These are phyloP conservation scores for Pseudogymnoascus sp. DNA, from an alignment of 2,329 filamentous ascomycete species.

Conservation along the genomic window DNA sequence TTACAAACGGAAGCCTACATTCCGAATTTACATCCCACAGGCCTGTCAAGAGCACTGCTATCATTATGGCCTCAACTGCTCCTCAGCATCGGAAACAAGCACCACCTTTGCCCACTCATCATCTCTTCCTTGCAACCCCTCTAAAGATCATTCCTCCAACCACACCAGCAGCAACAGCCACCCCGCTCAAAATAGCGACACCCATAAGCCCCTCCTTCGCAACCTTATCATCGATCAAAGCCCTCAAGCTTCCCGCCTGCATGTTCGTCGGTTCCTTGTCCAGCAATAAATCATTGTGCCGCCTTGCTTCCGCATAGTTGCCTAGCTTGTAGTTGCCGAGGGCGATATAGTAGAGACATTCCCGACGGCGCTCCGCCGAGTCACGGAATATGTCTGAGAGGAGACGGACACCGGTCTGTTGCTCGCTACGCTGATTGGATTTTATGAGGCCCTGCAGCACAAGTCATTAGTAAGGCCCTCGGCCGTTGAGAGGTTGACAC, in stretches of 20 bases:
- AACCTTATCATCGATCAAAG: slow-evolving; percentile 91
- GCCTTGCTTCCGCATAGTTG: slow-evolving; percentile 88
- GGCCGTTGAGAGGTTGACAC: slow-evolving; percentile 18
- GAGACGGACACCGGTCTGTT: slow-evolving; percentile 88
- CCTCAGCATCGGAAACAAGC: not conserved
- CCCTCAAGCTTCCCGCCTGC: slow-evolving; percentile 78
- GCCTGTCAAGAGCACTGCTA: slow-evolving; percentile 1
- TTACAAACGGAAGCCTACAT: not conserved
- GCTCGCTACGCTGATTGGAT: slow-evolving; percentile 72
- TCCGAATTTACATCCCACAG: not conserved
- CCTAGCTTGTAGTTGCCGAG: slow-evolving; percentile 97
- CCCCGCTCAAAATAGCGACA: slow-evolving; percentile 86
- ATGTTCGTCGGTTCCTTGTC: slow-evolving; percentile 88
- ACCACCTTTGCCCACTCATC: not conserved
- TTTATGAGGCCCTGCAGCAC: slow-evolving; percentile 77
- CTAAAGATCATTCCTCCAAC: slow-evolving; percentile 80
- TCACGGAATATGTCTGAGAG: slow-evolving; percentile 95
- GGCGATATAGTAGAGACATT: slow-evolving; percentile 97
- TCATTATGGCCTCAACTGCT: not conserved
- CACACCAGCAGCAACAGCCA: slow-evolving; percentile 88
- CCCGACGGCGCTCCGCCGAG: slow-evolving; percentile 83
- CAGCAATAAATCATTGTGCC: slow-evolving; percentile 88
- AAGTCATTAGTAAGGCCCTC: not conserved
- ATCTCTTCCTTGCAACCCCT: slow-evolving; percentile 53
- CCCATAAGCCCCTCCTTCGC: slow-evolving; percentile 89